Evolutionary conservation across 2,329 filamentous ascomycete species (phyloP), one percentile per base, ranked within the genome.

Genomic region (Ciborinia camelliae): DNA sequence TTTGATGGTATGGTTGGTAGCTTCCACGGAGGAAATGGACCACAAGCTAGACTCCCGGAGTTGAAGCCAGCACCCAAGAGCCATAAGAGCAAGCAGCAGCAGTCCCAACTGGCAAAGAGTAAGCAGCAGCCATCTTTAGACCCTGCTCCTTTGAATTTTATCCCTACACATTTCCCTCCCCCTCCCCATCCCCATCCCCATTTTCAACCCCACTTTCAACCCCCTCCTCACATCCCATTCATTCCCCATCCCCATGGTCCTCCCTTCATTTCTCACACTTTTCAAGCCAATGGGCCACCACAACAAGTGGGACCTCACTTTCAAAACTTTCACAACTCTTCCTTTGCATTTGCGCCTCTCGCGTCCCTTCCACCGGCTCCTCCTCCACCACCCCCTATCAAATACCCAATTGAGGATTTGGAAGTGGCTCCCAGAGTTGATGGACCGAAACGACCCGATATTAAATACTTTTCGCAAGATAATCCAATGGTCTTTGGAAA

Each of bases 351-450:
- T 71, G 74, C 81, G 55, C 78, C 82, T 35, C 78, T 81, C 45
- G 80, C 80, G 26, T 78, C 80, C 28, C 70, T 76, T 58, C 77
- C 78, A 7, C 82, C 81, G n/a, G 80, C 82, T 1, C 86, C 86
- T 4, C 84, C 88, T 0, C 85, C 88, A 8, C 89, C 90, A 2
- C 90, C 90, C 0, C 86, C 88, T 1, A 89, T 95, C 67, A 97
- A 96, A 75, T 98, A 97, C 75, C 95, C 95, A 0, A 96, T 97
- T 67, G 95, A 99, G 73, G 95, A 99, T 77, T 79, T 98, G 57
- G 90, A 96, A 70, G 82, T 98, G 30, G 83, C 88, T 28, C 88
- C 89, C 2, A 85, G 86, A 64, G 79, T 79, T 32, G 84, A 88
- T 61, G 86, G 82, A 32, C 76, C 69, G 14, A 83, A 86, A 64